Base-by-base conservation (phyloP, 2,329 filamentous ascomycete genomes). In the Cryphonectria parasitica region DNA sequence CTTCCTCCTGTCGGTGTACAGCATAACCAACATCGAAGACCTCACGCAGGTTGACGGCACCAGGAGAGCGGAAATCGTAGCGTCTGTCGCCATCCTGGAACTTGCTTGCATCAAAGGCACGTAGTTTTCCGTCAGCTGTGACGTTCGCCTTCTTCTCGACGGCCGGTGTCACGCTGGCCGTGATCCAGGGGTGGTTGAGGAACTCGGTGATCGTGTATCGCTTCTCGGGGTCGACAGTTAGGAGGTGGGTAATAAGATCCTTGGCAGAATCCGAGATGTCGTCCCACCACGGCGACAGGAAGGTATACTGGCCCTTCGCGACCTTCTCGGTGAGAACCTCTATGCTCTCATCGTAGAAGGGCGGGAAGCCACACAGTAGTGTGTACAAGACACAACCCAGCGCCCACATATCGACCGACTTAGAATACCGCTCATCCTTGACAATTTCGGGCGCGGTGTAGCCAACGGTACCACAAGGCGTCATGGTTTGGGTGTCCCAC, bases 381-480 rank as follows among this genome's bases (percentile, higher is more conserved):
- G 96, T 99, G 84, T 99, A 99, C 6, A 99, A 86, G 15, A 99
- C 96, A 79, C 96, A 99, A 19, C 96, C 96, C 43, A 99, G 83
- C 3, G 96, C 96, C 96, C 96, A 99, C 96, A 99, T 99, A 78
- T 99, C 96, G 62, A 99, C 96, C 66, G 94, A 97, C 85, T 98
- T 99, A 52, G 95, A 98, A 81, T 99, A 99, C 31, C 95, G 90
- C 82, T 99, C 96, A 81, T 99, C 96, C 83, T 98, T 98, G 79
- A 99, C 96, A 73, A 99, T 99, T 79, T 99, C 96, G 10, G 96
- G 96, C 3, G 96, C 96, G 4, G 96, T 98, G 82, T 99, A 99
- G 60, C 96, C 96, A 70, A 98, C 96, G 0, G 96, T 99, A 70
- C 96, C 96, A 80, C 96, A 99, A n/a, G 96, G 96, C 3, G 96